Conservation (phyloP, 768 basidiomycete species). For the Podaxis rugospora region DNA sequence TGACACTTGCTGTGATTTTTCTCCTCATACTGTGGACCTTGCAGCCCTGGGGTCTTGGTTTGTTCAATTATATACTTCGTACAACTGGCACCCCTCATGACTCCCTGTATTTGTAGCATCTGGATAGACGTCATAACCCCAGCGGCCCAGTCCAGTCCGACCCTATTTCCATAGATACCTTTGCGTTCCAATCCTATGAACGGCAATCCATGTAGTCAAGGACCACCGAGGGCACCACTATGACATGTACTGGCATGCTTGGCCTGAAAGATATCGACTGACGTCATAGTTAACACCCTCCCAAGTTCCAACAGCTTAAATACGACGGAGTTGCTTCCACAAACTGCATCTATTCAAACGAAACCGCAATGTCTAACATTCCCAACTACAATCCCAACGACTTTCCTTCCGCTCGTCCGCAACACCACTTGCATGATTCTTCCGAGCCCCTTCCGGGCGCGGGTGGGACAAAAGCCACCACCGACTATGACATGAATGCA, state of each 20-base stretch:
- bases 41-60: no score
- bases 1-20: no score
- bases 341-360: neutral
- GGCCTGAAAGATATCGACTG: neutral
- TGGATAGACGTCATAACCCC: no score
- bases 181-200: no score
- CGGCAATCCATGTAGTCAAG: no score
- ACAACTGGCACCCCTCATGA: no score
- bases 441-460: conserved; percentile 46
- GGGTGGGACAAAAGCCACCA: conserved; percentile 20
- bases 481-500: conserved; percentile 27
- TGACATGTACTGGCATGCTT: neutral
- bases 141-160: no score
- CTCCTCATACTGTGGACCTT: no score
- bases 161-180: no score
- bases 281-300: neutral
- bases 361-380: conserved; percentile 1
- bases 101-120: no score
- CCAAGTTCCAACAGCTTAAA: neutral
- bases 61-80: no score
- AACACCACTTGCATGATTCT: conserved; percentile 43
- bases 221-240: neutral
- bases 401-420: conserved; percentile 19
- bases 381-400: conserved; percentile 7
- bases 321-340: neutral